Evolutionary conservation across 805 yeast species (phyloP).

Genomic region (Clavispora fructus): DNA sequence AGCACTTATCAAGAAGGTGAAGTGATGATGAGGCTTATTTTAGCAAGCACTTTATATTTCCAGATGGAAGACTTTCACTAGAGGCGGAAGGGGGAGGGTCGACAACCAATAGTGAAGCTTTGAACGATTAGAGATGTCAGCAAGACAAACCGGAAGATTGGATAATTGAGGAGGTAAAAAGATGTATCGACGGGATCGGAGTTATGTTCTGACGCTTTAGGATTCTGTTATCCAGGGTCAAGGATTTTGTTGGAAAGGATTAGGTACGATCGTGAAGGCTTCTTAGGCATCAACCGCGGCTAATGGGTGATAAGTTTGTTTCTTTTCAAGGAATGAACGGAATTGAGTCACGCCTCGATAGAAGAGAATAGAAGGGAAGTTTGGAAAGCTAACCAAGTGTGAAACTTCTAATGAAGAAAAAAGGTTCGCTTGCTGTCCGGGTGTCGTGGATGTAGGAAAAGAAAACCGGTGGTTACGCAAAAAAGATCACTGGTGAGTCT

Average conservation of each 20-base stretch:
- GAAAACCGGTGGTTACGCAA: background rate
- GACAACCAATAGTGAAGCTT: conserved; percentile 27
- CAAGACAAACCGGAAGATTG: conserved; percentile 9
- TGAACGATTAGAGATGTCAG: conserved; percentile 8
- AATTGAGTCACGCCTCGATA: background rate
- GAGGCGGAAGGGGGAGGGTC: conserved; percentile 34
- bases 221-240: conserved; percentile 41
- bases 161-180: background rate
- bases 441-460: background rate
- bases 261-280: conserved; percentile 37
- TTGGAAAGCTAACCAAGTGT: background rate
- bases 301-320: conserved; percentile 2
- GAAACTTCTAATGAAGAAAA: background rate
- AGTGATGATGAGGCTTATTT: background rate
- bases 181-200: background rate
- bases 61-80: conserved; percentile 9
- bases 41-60: background rate
- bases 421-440: background rate
- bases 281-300: conserved; percentile 39
- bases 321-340: background rate
- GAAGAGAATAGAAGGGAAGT: background rate
- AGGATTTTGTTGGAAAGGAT: conserved; percentile 23
- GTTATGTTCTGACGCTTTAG: background rate
- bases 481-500: background rate
- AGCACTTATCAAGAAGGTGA: background rate